Evolutionary conservation across 2,329 filamentous ascomycete species (phyloP).

Genomic region (Sarocladium oryzae): DNA sequence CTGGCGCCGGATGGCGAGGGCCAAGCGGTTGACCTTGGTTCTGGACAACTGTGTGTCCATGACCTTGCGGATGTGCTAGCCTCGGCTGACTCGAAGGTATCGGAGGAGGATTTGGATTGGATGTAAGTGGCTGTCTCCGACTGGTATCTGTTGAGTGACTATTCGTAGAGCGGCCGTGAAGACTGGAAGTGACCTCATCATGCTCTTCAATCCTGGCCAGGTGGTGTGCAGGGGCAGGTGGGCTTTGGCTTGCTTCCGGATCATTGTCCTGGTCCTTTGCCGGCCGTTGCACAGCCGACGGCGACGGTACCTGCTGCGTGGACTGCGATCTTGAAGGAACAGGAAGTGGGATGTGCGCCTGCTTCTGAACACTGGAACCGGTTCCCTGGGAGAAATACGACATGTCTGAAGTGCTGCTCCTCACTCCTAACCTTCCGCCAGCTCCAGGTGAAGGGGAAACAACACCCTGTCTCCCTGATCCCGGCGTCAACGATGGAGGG

Average conservation of each 20-base stretch:
- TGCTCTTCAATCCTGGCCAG: conserved; percentile 2
- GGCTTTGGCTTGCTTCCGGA: not conserved
- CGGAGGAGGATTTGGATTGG: not conserved
- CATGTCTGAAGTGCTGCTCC: not conserved
- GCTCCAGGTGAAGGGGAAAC: not conserved
- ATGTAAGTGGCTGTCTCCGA: not conserved
- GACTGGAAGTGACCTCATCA: not conserved
- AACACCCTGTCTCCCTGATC: conserved; percentile 11
- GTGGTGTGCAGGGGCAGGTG: not conserved
- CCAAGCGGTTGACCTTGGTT: not conserved
- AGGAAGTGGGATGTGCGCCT: not conserved
- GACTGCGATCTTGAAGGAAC: conserved; percentile 1
- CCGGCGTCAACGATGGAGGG: conserved; percentile 16
- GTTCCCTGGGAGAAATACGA: not conserved
- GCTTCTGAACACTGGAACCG: not conserved
- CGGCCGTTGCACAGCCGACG: not conserved
- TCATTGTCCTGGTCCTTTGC: not conserved
- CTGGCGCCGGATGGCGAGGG: not conserved
- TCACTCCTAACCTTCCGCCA: not conserved
- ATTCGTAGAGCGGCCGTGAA: not conserved
- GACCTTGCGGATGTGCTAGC: not conserved
- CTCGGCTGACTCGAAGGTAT: not conserved
- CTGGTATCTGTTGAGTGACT: not conserved
- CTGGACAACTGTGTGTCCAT: not conserved
- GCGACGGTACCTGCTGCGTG: not conserved